phyloP scores from a whole-genome alignment of 148 eudicot species.

The Amaranthus palmeri region DNA sequence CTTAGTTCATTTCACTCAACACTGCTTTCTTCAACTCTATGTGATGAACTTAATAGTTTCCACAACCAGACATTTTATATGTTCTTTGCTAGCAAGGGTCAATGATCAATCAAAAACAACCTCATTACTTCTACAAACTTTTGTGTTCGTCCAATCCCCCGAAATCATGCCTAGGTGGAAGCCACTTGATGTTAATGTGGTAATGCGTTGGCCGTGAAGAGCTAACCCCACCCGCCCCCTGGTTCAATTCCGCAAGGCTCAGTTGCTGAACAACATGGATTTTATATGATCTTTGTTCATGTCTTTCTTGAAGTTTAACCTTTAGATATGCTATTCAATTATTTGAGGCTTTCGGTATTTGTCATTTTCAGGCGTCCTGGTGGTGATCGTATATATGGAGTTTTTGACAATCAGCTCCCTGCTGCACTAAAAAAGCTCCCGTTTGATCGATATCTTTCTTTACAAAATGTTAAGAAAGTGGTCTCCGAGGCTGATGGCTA shows the following conservation, averaged over 20 bases:
- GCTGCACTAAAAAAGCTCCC: slow-evolving; percentile 82
- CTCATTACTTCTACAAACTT: no score
- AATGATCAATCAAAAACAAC: no score
- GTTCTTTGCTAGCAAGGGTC: no score
- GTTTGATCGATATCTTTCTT: slow-evolving; percentile 71
- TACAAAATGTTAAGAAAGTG: slow-evolving; percentile 57
- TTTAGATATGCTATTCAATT: background rate
- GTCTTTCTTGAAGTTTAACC: background rate
- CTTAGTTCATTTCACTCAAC: background rate
- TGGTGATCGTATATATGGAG: slow-evolving; percentile 78
- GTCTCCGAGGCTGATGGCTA: slow-evolving; percentile 79
- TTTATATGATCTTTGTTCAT: no score
- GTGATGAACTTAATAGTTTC: no score
- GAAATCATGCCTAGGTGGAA: no score
- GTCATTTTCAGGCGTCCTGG: slow-evolving; percentile 62
- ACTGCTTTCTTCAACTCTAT: background rate
- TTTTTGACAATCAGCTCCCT: slow-evolving; percentile 82
- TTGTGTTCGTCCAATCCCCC: no score
- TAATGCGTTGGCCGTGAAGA: no score
- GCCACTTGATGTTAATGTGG: no score
- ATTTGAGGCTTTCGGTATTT: slow-evolving; percentile 3
- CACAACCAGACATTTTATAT: no score
- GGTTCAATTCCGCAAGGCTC: no score
- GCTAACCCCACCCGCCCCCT: background rate
- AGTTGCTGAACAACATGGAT: no score